Base-by-base conservation (phyloP, 768 basidiomycete genomes). In the Epithele typhae region DNA sequence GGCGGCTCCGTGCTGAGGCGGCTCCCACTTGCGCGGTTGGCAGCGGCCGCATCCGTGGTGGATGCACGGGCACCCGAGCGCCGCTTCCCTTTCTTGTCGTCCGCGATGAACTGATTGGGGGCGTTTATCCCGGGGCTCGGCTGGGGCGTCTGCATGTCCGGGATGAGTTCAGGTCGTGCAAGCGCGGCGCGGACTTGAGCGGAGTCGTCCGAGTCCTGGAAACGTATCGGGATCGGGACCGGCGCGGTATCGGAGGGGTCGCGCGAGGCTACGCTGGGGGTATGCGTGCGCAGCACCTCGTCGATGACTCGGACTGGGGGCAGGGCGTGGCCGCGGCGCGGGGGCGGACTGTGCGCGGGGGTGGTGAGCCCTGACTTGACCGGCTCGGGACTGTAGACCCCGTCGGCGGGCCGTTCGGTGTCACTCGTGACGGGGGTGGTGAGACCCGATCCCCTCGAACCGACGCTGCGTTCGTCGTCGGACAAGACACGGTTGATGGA, bases 361-460 rank as follows among this genome's bases (percentile, higher is more conserved):
- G 62, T 59, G 4, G 43, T 46, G 10, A 57, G 45, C 10, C 45
- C 48, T 30, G 38, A 50, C 19, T 45, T 46, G 41, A 49, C 25
- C 17, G 45, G 37, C 25, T 47, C 42, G n/a, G 51, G 51, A 21
- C 51, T 52, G 46, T 43, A 46, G 23, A 51, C 41, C 24, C 39
- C 32, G 51, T 52, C 17, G 46, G 47, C 42, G 4, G 48, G 32
- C 37, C 47, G 53, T 32, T 48, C 53, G 40, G 15, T 34, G 40
- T 50, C 49, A 25, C 36, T 24, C 14, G 27, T 7, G 12, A 42
- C 51, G 19, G 63, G 53, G 2, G 58, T 59, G 4, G 61, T 62
- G 25, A 62, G 46, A 7, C 57, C 57, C 4, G 60, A 62, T 9
- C 3, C 44, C 34, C 15, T 44, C 27, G 35, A 34, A 30, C 21